Percentiles rank a stretch among this genome's conserved stretches.
phyloP scores from a whole-genome alignment of 73 alveolate species.

The Paraurostyla sp. region DNA sequence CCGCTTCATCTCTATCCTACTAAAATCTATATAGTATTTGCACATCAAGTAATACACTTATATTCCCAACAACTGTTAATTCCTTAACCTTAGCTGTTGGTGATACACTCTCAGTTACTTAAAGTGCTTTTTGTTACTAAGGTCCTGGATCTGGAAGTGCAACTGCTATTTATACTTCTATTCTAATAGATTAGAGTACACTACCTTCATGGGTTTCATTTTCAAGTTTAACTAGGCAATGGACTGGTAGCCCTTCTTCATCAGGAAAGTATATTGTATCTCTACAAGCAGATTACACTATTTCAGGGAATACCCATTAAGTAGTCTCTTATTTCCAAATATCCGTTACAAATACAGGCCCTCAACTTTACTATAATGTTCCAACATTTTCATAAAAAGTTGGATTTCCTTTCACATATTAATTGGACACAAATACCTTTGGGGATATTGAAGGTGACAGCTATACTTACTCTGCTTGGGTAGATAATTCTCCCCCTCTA shows the following conservation, averaged over 20 bases:
- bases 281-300: neutral
- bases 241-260: conserved; percentile 25
- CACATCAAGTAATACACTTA: neutral
- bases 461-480: neutral
- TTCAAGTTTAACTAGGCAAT: neutral
- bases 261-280: neutral
- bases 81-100: neutral
- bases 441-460: conserved; percentile 6
- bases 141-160: neutral
- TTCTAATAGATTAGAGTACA: neutral
- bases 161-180: neutral
- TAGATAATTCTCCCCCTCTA: neutral
- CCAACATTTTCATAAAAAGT: neutral
- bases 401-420: neutral
- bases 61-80: neutral
- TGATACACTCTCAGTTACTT: neutral
- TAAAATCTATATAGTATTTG: neutral
- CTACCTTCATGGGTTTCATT: conserved; percentile 12
- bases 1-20: neutral
- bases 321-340: neutral
- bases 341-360: neutral
- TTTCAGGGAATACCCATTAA: neutral
- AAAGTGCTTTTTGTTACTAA: neutral
- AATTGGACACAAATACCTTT: conserved; percentile 1
- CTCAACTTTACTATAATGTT: neutral